These are phyloP conservation scores for Silene noctiflora DNA, from an alignment of 179 eudicot genomes.

Conservation along the genomic window DNA sequence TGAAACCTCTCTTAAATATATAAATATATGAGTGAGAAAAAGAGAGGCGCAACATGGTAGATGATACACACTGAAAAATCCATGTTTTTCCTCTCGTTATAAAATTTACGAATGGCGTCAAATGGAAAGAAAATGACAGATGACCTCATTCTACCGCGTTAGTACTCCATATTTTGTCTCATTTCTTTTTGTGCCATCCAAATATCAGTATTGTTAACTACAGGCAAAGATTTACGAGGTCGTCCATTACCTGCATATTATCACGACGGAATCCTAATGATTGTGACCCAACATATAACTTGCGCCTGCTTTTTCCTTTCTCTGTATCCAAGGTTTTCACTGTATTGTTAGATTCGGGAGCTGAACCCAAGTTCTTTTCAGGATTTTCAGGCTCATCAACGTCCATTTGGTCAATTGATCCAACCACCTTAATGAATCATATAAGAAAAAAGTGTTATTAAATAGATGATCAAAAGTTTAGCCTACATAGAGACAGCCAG, in stretches of 20 bases:
- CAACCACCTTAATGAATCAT: constrained; percentile 59
- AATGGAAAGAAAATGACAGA: neutral
- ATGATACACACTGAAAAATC: neutral
- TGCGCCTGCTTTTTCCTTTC: constrained; percentile 68
- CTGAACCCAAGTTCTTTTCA: constrained; percentile 57
- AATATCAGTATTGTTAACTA: neutral
- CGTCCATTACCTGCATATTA: constrained; percentile 78
- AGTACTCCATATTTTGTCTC: neutral
- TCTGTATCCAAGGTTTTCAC: constrained; percentile 46
- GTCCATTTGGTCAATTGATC: constrained; percentile 84
- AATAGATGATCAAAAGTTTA: neutral
- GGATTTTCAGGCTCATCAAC: constrained; percentile 65
- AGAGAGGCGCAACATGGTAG: no score
- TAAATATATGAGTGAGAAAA: no score
- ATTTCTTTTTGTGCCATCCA: neutral
- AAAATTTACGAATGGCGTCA: neutral
- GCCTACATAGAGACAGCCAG: neutral
- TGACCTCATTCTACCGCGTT: neutral
- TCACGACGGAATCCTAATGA: constrained; percentile 85
- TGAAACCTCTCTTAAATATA: no score
- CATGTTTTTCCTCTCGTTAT: neutral
- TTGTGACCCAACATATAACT: constrained; percentile 85
- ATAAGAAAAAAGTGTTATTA: neutral
- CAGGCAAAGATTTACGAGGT: neutral
- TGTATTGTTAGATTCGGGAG: constrained; percentile 54